Evolutionary conservation across 805 yeast genomes (phyloP).

Genomic region (Kluyveromyces wickerhamii): DNA sequence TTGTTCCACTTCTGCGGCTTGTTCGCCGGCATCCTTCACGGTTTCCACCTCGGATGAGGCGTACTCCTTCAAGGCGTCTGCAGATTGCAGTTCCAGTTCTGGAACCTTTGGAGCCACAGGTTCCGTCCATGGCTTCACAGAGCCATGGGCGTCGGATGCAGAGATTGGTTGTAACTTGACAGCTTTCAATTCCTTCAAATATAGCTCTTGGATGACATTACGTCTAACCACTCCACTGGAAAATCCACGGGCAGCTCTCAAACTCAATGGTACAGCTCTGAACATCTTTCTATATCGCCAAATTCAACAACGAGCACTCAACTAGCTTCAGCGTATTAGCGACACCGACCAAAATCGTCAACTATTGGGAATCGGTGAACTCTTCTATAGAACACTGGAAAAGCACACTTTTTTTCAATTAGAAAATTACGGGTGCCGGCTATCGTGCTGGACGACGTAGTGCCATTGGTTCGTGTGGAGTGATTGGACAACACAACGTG

Average conservation of each 20-base stretch:
- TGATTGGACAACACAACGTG: conserved; percentile 6
- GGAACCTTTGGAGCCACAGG: conserved; percentile 79
- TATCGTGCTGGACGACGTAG: too few species aligned
- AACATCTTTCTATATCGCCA: too few species aligned
- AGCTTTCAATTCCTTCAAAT: conserved; percentile 76
- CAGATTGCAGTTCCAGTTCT: conserved; percentile 57
- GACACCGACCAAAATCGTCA: too few species aligned
- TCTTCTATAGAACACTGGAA: too few species aligned
- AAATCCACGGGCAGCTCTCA: conserved; percentile 19
- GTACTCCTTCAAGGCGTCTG: conserved; percentile 59
- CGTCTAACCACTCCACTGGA: conserved; percentile 29
- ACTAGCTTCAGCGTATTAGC: too few species aligned
- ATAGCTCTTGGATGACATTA: conserved; percentile 73
- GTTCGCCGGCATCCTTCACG: conserved; percentile 42
- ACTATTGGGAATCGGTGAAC: too few species aligned
- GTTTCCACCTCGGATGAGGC: conserved; percentile 71
- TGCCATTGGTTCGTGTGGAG: conserved; percentile 7
- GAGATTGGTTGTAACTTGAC: conserved; percentile 78
- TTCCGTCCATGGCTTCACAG: conserved; percentile 74
- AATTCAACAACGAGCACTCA: too few species aligned
- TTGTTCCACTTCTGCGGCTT: conserved; percentile 26
- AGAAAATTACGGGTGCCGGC: too few species aligned
- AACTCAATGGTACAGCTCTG: conserved; percentile 5
- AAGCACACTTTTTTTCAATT: too few species aligned
- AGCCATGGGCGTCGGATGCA: conserved; percentile 65